Conservation (phyloP, 2,329 filamentous ascomycete genomes). For the Magnaporthiopsis poae region DNA sequence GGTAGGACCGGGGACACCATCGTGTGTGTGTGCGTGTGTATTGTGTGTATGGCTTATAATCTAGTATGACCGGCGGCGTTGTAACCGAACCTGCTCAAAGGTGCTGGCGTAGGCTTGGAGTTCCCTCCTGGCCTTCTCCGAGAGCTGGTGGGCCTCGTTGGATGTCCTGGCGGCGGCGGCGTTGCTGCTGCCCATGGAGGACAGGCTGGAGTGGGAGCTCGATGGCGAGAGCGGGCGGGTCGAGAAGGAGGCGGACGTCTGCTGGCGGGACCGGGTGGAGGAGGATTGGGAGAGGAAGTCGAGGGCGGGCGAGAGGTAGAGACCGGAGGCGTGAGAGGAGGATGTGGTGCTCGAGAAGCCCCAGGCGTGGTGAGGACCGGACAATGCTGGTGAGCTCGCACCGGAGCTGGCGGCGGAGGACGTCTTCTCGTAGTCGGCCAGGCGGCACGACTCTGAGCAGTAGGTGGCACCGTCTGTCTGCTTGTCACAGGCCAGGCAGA, state of each 20-base stretch:
- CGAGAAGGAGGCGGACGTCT: conserved; percentile 22
- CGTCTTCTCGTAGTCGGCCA: conserved; percentile 75
- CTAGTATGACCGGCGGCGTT: conserved; percentile 49
- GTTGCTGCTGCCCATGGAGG: conserved; percentile 60
- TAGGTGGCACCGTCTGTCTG: conserved; percentile 74
- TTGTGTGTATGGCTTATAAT: conserved; percentile 1
- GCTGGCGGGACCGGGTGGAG: neutral
- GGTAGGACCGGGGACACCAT: neutral
- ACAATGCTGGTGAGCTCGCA: conserved; percentile 46
- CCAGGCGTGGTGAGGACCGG: conserved; percentile 41
- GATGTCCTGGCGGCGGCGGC: conserved; percentile 23
- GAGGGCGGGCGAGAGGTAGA: conserved; percentile 65
- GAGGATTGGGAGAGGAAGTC: conserved; percentile 43
- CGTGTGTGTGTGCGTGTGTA: neutral
- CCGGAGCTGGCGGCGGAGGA: conserved; percentile 45
- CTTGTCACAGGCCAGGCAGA: conserved; percentile 88
- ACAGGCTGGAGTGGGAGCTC: conserved; percentile 75
- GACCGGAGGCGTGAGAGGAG: conserved; percentile 31
- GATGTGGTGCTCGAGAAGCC: conserved; percentile 23
- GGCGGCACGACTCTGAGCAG: conserved; percentile 83
- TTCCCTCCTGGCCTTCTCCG: conserved; percentile 68
- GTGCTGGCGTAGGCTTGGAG: conserved; percentile 77
- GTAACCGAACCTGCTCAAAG: conserved; percentile 68
- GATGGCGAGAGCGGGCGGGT: conserved; percentile 52
- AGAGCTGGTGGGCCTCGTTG: conserved; percentile 49